A percentile compares a stretch with the other conserved stretches of the same genome.
Conservation (phyloP, 257 asterid species). For the Solanum sparsipilum region DNA sequence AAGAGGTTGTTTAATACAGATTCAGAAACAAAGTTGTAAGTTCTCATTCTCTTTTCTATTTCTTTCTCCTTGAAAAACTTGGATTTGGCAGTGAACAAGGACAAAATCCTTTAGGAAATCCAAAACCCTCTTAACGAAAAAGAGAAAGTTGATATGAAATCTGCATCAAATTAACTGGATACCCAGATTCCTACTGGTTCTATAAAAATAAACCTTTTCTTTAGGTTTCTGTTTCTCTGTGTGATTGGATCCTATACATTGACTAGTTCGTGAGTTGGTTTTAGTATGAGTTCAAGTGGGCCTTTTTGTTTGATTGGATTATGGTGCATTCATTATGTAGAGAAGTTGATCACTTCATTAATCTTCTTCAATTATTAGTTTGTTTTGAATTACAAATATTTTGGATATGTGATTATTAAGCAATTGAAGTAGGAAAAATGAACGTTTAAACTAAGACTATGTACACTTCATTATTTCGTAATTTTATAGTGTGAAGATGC, state of each 20-base stretch:
- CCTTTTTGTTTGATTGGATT: neutral
- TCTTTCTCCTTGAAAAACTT: neutral
- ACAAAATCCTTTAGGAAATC: neutral
- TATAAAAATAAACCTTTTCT: neutral
- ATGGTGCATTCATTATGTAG: neutral
- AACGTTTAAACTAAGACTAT: neutral
- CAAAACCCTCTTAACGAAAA: neutral
- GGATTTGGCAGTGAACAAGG: neutral
- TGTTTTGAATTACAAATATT: neutral
- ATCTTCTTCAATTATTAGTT: neutral
- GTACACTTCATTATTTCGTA: neutral
- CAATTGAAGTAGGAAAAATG: neutral
- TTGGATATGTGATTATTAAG: neutral
- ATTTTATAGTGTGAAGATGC: neutral
- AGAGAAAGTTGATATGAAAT: neutral
- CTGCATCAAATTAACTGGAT: neutral
- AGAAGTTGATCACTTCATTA: neutral
- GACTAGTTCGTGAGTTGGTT: neutral
- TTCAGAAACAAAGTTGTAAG: neutral
- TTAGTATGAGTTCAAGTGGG: neutral
- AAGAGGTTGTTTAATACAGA: neutral
- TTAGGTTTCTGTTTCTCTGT: neutral
- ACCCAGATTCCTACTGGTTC: neutral
- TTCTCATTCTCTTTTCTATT: neutral
- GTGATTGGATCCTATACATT: neutral